Conservation (phyloP, 139 green algal genomes). For the Coccomyxa sp. region DNA sequence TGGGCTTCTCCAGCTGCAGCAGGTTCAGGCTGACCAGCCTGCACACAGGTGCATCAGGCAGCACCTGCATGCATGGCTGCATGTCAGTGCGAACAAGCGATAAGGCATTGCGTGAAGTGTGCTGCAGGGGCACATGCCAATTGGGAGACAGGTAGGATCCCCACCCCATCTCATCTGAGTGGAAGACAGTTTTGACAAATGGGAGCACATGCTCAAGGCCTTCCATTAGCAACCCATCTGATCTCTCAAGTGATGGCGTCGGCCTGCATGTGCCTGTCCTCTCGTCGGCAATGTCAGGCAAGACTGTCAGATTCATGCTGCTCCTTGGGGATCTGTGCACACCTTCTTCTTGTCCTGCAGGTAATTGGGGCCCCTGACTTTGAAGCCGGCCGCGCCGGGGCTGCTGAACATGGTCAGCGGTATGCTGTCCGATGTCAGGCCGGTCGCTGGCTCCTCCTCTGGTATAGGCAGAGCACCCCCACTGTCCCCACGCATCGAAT, state of each 20-base stretch:
- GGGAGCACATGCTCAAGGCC: too few relatives aligned
- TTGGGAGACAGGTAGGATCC: too few relatives aligned
- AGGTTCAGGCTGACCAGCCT: constrained; percentile 37
- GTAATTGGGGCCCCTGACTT: constrained; percentile 21
- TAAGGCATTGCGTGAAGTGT: too few relatives aligned
- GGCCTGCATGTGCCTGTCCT: too few relatives aligned
- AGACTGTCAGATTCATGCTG: too few relatives aligned
- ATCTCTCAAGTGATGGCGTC: too few relatives aligned
- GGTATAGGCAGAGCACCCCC: not conserved
- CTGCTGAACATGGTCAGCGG: constrained; percentile 9
- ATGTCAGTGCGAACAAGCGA: not conserved
- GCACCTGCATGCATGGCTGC: constrained; percentile 14
- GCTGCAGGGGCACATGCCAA: too few relatives aligned
- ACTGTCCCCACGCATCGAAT: not conserved
- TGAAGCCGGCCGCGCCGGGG: constrained; percentile 13
- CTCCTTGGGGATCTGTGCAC: not conserved
- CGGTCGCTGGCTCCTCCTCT: not conserved
- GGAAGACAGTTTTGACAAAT: too few relatives aligned
- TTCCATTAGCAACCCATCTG: too few relatives aligned
- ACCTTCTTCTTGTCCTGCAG: constrained; percentile 30
- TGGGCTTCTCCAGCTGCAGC: constrained; percentile 24
- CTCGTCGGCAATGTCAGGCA: too few relatives aligned
- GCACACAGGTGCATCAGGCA: constrained; percentile 17
- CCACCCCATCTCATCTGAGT: too few relatives aligned
- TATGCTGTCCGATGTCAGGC: constrained; percentile 17